These are phyloP conservation scores for Colletotrichum plurivorum DNA, from an alignment of 2,329 filamentous ascomycete species.

Conservation along the genomic window DNA sequence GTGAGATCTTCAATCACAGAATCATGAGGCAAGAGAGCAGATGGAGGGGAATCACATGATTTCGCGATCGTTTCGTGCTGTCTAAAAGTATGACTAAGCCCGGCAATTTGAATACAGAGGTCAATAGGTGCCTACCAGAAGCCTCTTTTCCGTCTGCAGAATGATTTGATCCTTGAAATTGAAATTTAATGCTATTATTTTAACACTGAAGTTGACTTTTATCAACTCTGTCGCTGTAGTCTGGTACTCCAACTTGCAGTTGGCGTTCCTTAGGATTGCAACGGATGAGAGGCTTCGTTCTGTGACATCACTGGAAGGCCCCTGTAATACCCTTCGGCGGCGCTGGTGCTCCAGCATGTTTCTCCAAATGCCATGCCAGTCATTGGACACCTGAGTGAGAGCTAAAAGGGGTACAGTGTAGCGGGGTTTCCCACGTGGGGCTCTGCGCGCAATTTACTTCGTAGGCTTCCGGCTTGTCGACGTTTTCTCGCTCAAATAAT, in stretches of 20 bases:
- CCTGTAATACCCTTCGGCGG: slow-evolving; percentile 27
- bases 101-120: fast-evolving
- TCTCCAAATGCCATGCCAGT: slow-evolving; percentile 18
- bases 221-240: not conserved
- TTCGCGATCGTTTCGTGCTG: slow-evolving; percentile 25
- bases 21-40: not conserved
- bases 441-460: slow-evolving; percentile 26
- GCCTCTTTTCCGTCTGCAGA: not conserved
- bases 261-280: not conserved
- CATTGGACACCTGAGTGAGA: slow-evolving; percentile 14
- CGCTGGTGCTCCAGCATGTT: slow-evolving; percentile 12
- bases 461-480: slow-evolving; percentile 8
- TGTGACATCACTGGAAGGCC: slow-evolving; percentile 27
- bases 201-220: not conserved
- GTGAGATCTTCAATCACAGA: not conserved
- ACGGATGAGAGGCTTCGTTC: not conserved
- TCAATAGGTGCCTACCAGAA: not conserved
- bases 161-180: not conserved
- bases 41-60: slow-evolving; percentile 31
- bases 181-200: not conserved
- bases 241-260: too few species aligned
- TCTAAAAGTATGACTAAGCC: slow-evolving; percentile 3
- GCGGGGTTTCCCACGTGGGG: slow-evolving; percentile 31
- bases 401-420: not conserved
- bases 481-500: slow-evolving; percentile 22